These are phyloP conservation scores for Antonospora locustae DNA, from an alignment of 371 early-diverging fungal species.

Conservation along the genomic window DNA sequence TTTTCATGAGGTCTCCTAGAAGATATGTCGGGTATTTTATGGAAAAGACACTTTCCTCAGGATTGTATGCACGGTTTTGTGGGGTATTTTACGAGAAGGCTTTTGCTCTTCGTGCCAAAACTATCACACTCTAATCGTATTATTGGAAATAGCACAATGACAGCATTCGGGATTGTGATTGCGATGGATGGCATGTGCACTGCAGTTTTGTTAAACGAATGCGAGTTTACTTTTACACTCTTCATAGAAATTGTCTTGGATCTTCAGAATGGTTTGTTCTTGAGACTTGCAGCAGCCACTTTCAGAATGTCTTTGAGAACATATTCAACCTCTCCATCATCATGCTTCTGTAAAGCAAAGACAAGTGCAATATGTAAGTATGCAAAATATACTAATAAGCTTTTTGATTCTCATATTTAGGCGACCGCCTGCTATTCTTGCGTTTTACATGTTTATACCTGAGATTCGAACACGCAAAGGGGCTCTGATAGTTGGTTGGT, in stretches of 20 bases:
- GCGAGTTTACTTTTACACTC: slow-evolving; percentile 52
- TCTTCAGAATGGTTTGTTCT: slow-evolving; percentile 45
- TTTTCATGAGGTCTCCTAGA: too few relatives aligned
- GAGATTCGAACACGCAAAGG: slow-evolving; percentile 36
- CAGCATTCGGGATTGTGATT: too few relatives aligned
- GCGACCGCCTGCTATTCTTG: slow-evolving; percentile 29
- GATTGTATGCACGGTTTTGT: slow-evolving; percentile 23
- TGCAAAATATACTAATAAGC: slow-evolving; percentile 16
- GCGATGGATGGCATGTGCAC: slow-evolving; percentile 42
- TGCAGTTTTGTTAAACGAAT: slow-evolving; percentile 43
- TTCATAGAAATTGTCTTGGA: slow-evolving; percentile 46
- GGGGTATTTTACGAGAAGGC: slow-evolving; percentile 28
- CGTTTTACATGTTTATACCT: slow-evolving; percentile 14
- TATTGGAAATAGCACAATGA: too few relatives aligned
- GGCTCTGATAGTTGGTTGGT: slow-evolving; percentile 53
- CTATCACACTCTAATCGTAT: slow-evolving; percentile 41
- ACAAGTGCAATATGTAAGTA: slow-evolving; percentile 26
- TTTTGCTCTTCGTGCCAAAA: slow-evolving; percentile 47
- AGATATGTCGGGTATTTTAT: too few relatives aligned
- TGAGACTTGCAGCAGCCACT: slow-evolving; percentile 40
- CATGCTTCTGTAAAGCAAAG: slow-evolving; percentile 44
- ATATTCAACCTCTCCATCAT: slow-evolving; percentile 45
- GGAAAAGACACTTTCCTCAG: slow-evolving; percentile 38
- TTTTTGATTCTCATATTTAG: slow-evolving; percentile 42
- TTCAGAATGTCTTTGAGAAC: slow-evolving; percentile 48